Evolutionary conservation across 225 moss, liverwort and hornwort genomes (phyloP), one percentile per base, ranked within the genome.

Genomic region (Sphagnum contortum): DNA sequence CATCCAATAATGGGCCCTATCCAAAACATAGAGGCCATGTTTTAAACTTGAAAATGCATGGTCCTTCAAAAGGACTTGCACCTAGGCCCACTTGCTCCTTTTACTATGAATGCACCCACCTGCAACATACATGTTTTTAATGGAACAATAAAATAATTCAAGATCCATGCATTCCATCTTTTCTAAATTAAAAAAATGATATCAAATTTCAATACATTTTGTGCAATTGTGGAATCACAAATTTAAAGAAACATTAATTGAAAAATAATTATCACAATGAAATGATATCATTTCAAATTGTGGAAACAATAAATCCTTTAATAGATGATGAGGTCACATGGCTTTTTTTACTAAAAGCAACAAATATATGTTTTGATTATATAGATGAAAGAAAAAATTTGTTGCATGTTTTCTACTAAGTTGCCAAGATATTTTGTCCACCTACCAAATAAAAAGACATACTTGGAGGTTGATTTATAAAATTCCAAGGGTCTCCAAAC

Each of bases 311-410:
- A 65, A 50, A 12, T 50, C 50, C 51, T 49, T 52, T 9, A 50
- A 13, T 6, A 50, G 48, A 8, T 50, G 12, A 50, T 50, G 50
- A n/a, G n/a, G 49, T 10, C 49, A 50, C n/a, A 65, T 49, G 48
- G 50, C 13, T 12, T 65, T 8, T 65, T 65, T 65, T n/a, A n/a
- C n/a, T n/a, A n/a, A n/a, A n/a, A 47, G 5, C 63, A 63, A 47
- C 63, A 63, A 47, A 29, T 48, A 63, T 63, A 2, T 63, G 47
- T 47, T 63, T 47, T 44, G 44, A 46, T 47, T 63, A 29, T 12
- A 4, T 63, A 48, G 63, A 63, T 48, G 63, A 63, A 47, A 63
- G 63, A 46, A 47, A 29, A 46, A 63, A 63, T 63, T 63, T 29
- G 12, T 65, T 65, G 11, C 50, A 13, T 13, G 12, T n/a, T 2